Base-by-base conservation (phyloP, 2,329 filamentous ascomycete genomes). In the Microdochium nivale region DNA sequence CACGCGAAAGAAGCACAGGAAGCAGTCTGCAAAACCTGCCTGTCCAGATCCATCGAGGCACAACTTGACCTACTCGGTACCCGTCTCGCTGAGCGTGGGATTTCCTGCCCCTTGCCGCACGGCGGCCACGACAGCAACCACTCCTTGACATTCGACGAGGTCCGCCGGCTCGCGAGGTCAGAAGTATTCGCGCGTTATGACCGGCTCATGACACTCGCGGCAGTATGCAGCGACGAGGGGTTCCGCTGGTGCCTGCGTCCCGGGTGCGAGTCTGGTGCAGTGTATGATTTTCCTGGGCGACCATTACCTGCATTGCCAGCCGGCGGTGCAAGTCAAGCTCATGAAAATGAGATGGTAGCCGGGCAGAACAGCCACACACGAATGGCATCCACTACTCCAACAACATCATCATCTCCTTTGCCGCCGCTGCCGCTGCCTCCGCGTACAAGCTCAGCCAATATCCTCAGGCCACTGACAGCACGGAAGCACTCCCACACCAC, bases 51-150 rank as follows among this genome's bases (percentile, higher is more conserved):
- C 24, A 53, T 58, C 14, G 43, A 50, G 16, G 49, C 54, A 51
- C 23, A 76, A 54, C 54, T 74, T 65, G 48, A 75, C 52, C 52
- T 73, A 69, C 53, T 72, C 68, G 24, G 62, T 30, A 8, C 65
- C 68, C 4, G 71, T 67, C 19, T 62, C 64, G 35, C 72, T 69
- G 25, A 55, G 40, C 16, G 19, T 13, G 51, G 55, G 7, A 55
- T 58, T 24, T 23, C 43, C 21, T 56, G 53, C 24, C 54, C 54
- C 23, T 51, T 49, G 11, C 51, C 49, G 5, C 8, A 7, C 5
- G 7, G 9, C 7, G 3, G 3, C n/a, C n/a, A 19, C 4, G 53
- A 50, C 13, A 55, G 54, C 25, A 19, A 48, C 16, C 54, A 54
- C 24, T 35, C 40, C 19, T 51, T 53, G 25, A 49, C 37, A 8